Conservation (phyloP, 805 yeast genomes). For the Saturnispora mendoncae region DNA sequence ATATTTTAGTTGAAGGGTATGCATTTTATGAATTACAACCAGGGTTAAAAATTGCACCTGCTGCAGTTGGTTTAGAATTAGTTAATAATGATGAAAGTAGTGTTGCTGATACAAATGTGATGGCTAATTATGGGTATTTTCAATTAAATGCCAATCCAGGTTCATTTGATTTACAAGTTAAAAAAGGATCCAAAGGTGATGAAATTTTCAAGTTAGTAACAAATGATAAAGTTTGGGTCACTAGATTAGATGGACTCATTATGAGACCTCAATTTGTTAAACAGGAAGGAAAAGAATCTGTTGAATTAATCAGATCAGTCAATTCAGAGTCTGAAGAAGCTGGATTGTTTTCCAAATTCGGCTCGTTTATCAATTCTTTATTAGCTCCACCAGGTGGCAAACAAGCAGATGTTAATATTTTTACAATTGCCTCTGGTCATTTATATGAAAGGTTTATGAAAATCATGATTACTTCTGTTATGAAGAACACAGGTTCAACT, state of each 20-base stretch:
- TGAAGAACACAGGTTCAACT: conserved; percentile 50
- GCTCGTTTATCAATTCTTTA: not conserved
- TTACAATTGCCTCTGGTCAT: conserved; percentile 77
- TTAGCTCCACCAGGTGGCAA: not conserved
- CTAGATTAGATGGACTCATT: conserved; percentile 38
- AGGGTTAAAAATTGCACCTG: conserved; percentile 31
- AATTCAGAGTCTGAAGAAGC: conserved; percentile 6
- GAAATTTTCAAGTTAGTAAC: conserved; percentile 33
- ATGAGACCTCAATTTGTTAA: conserved; percentile 38
- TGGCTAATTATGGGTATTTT: conserved; percentile 77
- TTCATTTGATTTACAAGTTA: conserved; percentile 44
- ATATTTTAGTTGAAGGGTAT: conserved; percentile 63
- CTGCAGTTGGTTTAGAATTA: conserved; percentile 44
- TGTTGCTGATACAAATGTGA: conserved; percentile 55
- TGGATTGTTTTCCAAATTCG: conserved; percentile 1
- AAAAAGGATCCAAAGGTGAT: conserved; percentile 32
- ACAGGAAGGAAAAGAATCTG: conserved; percentile 8
- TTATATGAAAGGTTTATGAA: conserved; percentile 63
- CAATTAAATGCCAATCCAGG: conserved; percentile 76
- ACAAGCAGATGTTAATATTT: conserved; percentile 65
- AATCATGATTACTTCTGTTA: conserved; percentile 76
- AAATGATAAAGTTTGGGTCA: conserved; percentile 19
- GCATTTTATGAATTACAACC: conserved; percentile 33
- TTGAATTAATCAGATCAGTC: conserved; percentile 8
- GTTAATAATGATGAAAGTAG: conserved; percentile 11